phyloP scores from a whole-genome alignment of 2,329 filamentous ascomycete species.

The Colletotrichum tofieldiae region DNA sequence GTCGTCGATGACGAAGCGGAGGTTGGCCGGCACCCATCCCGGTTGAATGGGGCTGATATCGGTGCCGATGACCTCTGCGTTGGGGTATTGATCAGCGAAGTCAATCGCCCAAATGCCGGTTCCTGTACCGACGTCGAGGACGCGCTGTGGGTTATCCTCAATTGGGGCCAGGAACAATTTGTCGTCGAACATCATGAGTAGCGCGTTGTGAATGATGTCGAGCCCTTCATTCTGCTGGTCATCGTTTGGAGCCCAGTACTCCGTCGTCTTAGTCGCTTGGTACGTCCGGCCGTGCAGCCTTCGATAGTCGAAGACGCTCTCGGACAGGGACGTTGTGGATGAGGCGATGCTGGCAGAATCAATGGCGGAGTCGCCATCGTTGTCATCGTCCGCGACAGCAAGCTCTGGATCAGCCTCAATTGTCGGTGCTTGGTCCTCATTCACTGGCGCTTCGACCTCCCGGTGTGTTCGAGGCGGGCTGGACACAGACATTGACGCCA shows the following conservation, averaged over 20 bases:
- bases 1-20: conserved; percentile 74
- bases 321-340: conserved; percentile 52
- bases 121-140: conserved; percentile 62
- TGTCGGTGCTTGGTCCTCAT: background rate
- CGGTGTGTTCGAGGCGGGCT: background rate
- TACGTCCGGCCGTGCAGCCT: conserved; percentile 52
- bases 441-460: background rate
- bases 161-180: conserved; percentile 57
- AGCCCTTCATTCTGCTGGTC: conserved; percentile 46
- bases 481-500: background rate
- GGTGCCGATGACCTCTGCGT: conserved; percentile 63
- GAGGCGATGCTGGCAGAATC: conserved; percentile 42
- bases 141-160: conserved; percentile 46
- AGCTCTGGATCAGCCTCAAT: conserved; percentile 20
- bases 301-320: conserved; percentile 53
- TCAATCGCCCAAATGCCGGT: conserved; percentile 71
- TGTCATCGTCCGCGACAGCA: conserved; percentile 23
- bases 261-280: conserved; percentile 48
- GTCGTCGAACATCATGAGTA: conserved; percentile 51
- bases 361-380: conserved; percentile 47
- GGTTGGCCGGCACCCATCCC: conserved; percentile 69
- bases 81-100: conserved; percentile 59
- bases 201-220: conserved; percentile 34
- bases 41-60: conserved; percentile 73
- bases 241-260: conserved; percentile 48